phyloP scores from a whole-genome alignment of 192 early-diverging fungal species.

The Backusella luteola region DNA sequence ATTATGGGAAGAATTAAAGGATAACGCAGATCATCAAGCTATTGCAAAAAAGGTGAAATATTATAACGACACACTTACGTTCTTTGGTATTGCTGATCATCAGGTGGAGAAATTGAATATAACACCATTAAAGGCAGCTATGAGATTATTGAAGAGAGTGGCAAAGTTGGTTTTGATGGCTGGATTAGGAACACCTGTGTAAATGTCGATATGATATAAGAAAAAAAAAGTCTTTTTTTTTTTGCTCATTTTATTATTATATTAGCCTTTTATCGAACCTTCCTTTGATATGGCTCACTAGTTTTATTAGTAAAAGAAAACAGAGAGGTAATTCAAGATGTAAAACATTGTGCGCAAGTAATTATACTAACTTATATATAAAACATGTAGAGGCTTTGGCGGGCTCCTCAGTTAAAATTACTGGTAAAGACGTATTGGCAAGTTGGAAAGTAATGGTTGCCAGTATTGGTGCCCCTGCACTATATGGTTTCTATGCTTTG shows the following conservation, averaged over 20 bases:
- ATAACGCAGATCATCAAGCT: constrained; percentile 72
- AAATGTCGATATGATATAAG: constrained; percentile 22
- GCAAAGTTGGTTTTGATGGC: constrained; percentile 70
- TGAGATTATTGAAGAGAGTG: constrained; percentile 65
- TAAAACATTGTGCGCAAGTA: neutral
- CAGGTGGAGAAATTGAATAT: constrained; percentile 85
- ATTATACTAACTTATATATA: neutral
- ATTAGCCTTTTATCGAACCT: constrained; percentile 51
- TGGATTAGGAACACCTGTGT: constrained; percentile 83
- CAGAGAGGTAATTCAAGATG: constrained; percentile 36
- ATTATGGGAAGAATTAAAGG: constrained; percentile 76
- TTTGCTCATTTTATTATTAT: constrained; percentile 4
- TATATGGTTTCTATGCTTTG: constrained; percentile 70
- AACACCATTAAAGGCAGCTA: constrained; percentile 60
- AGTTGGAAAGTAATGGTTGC: constrained; percentile 94
- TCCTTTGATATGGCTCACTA: constrained; percentile 49
- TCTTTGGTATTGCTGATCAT: constrained; percentile 94
- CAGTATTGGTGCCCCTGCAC: constrained; percentile 63
- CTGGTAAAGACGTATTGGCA: constrained; percentile 89
- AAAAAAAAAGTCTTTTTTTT: neutral
- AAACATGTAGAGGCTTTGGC: constrained; percentile 68
- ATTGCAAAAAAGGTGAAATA: constrained; percentile 67
- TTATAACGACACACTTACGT: constrained; percentile 86
- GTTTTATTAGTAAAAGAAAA: constrained; percentile 51
- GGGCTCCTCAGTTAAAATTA: constrained; percentile 90